These are phyloP conservation scores for Lumnitzera racemosa DNA, from an alignment of 345 rosid species.

Conservation along the genomic window DNA sequence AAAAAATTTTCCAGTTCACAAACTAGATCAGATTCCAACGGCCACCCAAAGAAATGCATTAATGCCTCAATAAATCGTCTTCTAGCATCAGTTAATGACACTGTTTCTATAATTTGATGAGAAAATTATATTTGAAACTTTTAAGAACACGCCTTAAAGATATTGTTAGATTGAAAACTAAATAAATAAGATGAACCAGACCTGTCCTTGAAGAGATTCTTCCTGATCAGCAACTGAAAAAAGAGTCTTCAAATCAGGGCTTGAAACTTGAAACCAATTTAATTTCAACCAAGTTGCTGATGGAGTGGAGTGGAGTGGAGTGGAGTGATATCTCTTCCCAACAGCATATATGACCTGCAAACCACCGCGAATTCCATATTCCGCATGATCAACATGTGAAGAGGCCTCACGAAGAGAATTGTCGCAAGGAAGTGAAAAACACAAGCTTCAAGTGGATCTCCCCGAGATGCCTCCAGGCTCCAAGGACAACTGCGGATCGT, in stretches of 20 bases:
- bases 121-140: background rate
- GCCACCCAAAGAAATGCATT: conserved; percentile 66
- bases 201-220: conserved; percentile 79
- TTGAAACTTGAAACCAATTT: conserved; percentile 21
- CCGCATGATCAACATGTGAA: background rate
- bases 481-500: conserved; percentile 82
- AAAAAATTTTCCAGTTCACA: conserved; percentile 14
- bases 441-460: conserved; percentile 84
- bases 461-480: conserved; percentile 50
- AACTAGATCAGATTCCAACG: conserved; percentile 88
- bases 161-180: conserved; percentile 2
- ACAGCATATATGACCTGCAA: conserved; percentile 80
- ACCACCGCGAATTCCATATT: conserved; percentile 9
- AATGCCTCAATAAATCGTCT: conserved; percentile 76
- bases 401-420: background rate
- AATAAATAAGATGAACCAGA: conserved; percentile 16
- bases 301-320: conserved; percentile 55
- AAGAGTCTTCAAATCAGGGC: conserved; percentile 58
- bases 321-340: conserved; percentile 55
- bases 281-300: conserved; percentile 80
- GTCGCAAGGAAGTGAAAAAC: conserved; percentile 9
- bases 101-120: conserved; percentile 66
- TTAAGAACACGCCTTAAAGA: background rate
- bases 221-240: conserved; percentile 82
- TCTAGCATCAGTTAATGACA: conserved; percentile 51